A percentile compares a stretch with the other conserved stretches of the same genome.
phyloP scores from a whole-genome alignment of 1,284 basidiomycete genomes.

The Ganoderma lingzhi region DNA sequence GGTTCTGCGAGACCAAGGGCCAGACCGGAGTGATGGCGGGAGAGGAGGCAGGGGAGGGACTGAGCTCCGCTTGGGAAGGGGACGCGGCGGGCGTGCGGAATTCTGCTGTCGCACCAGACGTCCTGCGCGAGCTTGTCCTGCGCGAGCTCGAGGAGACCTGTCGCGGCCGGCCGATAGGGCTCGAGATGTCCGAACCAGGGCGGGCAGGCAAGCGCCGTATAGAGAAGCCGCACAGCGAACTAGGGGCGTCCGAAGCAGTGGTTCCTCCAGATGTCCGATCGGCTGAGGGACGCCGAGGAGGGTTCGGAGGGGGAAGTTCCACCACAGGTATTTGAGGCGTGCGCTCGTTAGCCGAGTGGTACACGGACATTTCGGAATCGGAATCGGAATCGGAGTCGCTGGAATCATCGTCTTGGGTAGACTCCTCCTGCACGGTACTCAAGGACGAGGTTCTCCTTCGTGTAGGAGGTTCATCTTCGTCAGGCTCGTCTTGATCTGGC shows the following conservation, averaged over 20 bases:
- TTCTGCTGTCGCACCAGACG: neutral
- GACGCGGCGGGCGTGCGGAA: constrained; percentile 8
- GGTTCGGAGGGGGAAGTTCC: neutral
- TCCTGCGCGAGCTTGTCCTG: constrained; percentile 12
- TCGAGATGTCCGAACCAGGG: constrained; percentile 17
- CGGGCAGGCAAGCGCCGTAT: constrained; percentile 21
- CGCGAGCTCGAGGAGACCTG: constrained; percentile 20
- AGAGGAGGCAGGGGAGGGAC: neutral
- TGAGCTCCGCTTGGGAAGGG: neutral
- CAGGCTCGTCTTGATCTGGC: neutral
- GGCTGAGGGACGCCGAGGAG: constrained; percentile 13
- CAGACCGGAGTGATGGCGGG: neutral
- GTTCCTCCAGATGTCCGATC: constrained; percentile 21
- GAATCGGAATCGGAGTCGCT: constrained; percentile 8
- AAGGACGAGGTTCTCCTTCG: neutral
- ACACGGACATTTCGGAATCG: constrained; percentile 11
- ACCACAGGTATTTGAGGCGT: neutral
- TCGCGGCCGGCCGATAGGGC: constrained; percentile 9
- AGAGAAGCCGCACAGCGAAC: constrained; percentile 13
- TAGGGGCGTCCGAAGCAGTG: constrained; percentile 18
- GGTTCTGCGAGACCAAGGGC: constrained; percentile 21
- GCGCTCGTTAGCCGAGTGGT: constrained; percentile 22
- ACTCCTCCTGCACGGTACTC: constrained; percentile 4
- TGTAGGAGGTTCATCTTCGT: neutral
- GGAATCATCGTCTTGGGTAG: neutral